Evolutionary conservation across 495 filamentous ascomycete genomes (phyloP), one percentile per base, ranked within the genome.

Genomic region (Polyplosphaeria fusca): DNA sequence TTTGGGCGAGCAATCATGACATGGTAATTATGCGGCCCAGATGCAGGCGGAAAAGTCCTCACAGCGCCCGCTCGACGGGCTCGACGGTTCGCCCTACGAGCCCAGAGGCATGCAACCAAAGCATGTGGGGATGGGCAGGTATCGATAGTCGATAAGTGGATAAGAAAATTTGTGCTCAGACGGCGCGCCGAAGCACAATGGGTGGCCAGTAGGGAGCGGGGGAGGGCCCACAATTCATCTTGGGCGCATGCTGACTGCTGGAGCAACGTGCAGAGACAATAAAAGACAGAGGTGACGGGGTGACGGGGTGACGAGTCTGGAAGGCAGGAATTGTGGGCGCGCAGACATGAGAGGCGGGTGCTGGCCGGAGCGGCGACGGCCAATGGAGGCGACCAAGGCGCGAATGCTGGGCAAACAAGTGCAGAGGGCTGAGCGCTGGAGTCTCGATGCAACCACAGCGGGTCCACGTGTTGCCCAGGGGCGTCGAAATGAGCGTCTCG

Each of bases 81-180:
- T 28, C 18, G 14, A 23, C 4, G 4, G n/a, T n/a, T n/a, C n/a
- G n/a, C n/a, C n/a, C n/a, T n/a, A n/a, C n/a, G n/a, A n/a, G n/a
- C n/a, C n/a, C n/a, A n/a, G n/a, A n/a, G n/a, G n/a, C n/a, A n/a
- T n/a, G n/a, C n/a, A n/a, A n/a, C n/a, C n/a, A 47, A 4, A 28
- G 12, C n/a, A 7, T 16, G 54, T 28, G 30, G 44, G 23, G 45
- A 49, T 22, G 54, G 52, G 25, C 2, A 25, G 30, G 18, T 55
- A 61, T 60, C 49, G 56, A 22, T 60, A 60, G 30, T 61, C 51
- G 58, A 61, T 61, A 61, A 59, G 57, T 44, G 50, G 58, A 61
- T 61, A 61, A 61, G 52, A 51, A 51, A 47, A 48, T 40, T 25
- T 51, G 43, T 44, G 42, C 38, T 4, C 19, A 20, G 39, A 41